A percentile compares a stretch with the other conserved stretches of the same genome.
Conservation (phyloP, 495 filamentous ascomycete genomes). For the Tuber calosporum region DNA sequence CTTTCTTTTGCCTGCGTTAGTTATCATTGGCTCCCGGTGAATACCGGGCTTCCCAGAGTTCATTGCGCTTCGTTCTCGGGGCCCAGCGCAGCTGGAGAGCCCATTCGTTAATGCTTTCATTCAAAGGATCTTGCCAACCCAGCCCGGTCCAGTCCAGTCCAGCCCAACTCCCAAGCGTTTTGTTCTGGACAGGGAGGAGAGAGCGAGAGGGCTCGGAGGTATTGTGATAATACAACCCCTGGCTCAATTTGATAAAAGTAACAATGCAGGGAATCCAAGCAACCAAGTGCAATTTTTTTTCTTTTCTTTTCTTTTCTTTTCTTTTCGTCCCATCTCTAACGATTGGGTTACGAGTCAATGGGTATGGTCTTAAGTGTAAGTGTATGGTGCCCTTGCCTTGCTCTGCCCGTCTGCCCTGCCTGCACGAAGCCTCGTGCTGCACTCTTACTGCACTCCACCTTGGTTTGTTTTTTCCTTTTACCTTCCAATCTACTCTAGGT, state of each 20-base stretch:
- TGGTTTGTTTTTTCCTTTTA: not conserved
- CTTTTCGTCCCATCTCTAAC: constrained; percentile 1
- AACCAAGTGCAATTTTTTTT: not conserved
- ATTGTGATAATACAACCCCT: not conserved
- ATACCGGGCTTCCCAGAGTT: not conserved
- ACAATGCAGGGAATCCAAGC: not conserved
- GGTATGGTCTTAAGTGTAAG: not conserved
- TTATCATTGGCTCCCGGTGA: not conserved
- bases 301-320: not conserved
- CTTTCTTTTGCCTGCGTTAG: not conserved
- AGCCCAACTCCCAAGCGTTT: not conserved
- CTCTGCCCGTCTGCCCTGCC: not conserved
- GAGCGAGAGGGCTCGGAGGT: not conserved
- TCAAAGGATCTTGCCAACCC: not conserved
- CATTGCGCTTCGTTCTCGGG: not conserved
- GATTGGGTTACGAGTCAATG: not conserved
- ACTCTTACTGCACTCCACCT: not conserved
- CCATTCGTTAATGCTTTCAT: not conserved
- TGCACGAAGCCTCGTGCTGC: constrained; percentile 1
- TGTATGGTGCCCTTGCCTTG: not conserved
- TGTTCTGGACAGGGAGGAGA: not conserved
- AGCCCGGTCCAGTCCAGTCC: not conserved
- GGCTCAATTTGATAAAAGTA: not conserved
- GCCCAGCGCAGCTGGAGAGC: not conserved
- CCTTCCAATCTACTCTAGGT: not conserved